Base-by-base conservation (phyloP, 1,284 basidiomycete species). In the Fomitopsis betulina region DNA sequence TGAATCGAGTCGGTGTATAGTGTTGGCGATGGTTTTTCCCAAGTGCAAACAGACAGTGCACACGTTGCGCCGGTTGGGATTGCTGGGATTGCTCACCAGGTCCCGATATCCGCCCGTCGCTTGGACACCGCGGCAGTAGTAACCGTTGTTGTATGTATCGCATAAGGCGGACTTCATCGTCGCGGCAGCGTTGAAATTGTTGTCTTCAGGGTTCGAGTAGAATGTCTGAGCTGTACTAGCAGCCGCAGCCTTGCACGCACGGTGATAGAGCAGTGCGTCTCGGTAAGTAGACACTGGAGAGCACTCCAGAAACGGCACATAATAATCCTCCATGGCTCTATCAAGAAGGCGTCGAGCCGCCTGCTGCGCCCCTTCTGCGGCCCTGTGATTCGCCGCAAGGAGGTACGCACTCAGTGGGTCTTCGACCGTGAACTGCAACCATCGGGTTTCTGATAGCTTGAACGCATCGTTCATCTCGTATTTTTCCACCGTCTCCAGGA, bases 391-490 rank as follows among this genome's bases (percentile, higher is more conserved):
- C 30, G 25, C 35, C 1, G 47, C 58, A 13, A 53, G 21, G 21
- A 58, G 21, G 47, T 73, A 75, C 5, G 71, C 54, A 12, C 63
- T 67, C 32, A 75, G 49, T 0, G 77, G 67, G 15, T 74, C 68
- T 8, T 60, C 59, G 23, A 61, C 56, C 19, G 73, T 27, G 49
- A 73, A 65, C 1, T 57, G 59, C 0, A 65, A 50, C 6, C 63
- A 49, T 32, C 63, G 17, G 65, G 66, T 38, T 21, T 33, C 13
- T 1, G 59, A 12, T 19, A 27, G 4, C 9, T 40, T 32, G 17
- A 50, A 23, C 17, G 50, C 58, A 15, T 47, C 21, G 43, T 72
- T 68, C 70, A 76, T 75, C n/a, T 63, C 62, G 25, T 77, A 76
- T 54, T 76, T 76, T n/a, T 61, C 45, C 6, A 69, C 72, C 0